Base-by-base conservation (phyloP, 768 basidiomycete species). In the Panellus pusillus region DNA sequence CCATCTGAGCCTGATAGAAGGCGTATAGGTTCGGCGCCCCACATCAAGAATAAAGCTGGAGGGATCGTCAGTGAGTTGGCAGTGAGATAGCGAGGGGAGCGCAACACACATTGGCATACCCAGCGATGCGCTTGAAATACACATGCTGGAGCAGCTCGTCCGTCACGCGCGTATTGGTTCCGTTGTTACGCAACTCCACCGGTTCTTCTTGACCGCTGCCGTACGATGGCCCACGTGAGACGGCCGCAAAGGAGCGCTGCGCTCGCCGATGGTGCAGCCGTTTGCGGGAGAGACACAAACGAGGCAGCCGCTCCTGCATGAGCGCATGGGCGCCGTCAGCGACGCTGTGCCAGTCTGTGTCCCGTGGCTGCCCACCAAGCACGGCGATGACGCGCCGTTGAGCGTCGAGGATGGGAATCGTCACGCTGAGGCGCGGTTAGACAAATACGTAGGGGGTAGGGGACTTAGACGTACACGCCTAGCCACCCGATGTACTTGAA, bases 401-500 rank as follows among this genome's bases (percentile, higher is more conserved):
- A 8, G 35, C 8, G 35, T 36, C 35, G 9, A 36, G 35, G 9
- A 36, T 8, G 35, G 35, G 35, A 15, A 36, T 36, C 35, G 35
- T 36, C 15, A 36, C 9, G 35, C 35, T 36, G 35, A 9, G 7
- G 35, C 14, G 9, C 9, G 27, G 14, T 11, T n/a, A n/a, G n/a
- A n/a, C 4, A 17, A 29, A 27, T 29, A 31, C 24, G 8, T 14
- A 31, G 6, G n/a, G n/a, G 41, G 6, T 1, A n/a, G n/a, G n/a
- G n/a, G n/a, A n/a, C n/a, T n/a, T n/a, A 20, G 9, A 44, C 37
- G 19, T 42, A 53, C 56, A 6, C 15, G 0, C 56, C 56, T 1
- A 42, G 35, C 56, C 56, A 58, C 5, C 13, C 6, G n/a, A 58
- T 29, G 15, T 58, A 46, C 37, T 3, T 24, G 27, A 57, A 47